Evolutionary conservation across 257 asterid species (phyloP).

Genomic region (Eustoma russellianum): DNA sequence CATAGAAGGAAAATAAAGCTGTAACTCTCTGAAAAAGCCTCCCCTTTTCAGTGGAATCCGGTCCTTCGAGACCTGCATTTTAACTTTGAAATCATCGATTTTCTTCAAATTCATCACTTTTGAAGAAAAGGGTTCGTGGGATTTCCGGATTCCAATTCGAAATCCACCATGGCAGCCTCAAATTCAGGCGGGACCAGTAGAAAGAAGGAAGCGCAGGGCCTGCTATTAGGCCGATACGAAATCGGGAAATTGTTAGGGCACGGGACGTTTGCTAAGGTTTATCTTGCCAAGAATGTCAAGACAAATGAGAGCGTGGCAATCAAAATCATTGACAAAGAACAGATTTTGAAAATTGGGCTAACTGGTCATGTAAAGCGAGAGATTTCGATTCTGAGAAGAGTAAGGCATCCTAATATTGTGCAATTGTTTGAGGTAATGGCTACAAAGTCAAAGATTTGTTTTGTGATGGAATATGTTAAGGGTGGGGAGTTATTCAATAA

Average conservation of each 20-base stretch:
- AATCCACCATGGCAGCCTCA: background rate
- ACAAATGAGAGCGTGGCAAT: slow-evolving; percentile 71
- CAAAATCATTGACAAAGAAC: slow-evolving; percentile 85
- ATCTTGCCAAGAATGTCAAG: slow-evolving; percentile 64
- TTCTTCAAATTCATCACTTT: too few relatives aligned
- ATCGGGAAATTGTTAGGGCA: slow-evolving; percentile 73
- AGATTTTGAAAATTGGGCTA: slow-evolving; percentile 66
- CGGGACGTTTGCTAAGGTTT: slow-evolving; percentile 89
- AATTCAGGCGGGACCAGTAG: slow-evolving; percentile 13
- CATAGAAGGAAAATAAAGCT: too few relatives aligned
- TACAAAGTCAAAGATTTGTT: slow-evolving; percentile 69
- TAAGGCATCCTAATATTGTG: slow-evolving; percentile 89
- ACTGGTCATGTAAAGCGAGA: slow-evolving; percentile 77
- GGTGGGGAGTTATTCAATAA: slow-evolving; percentile 90
- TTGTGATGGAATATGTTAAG: slow-evolving; percentile 80
- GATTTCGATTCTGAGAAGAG: slow-evolving; percentile 85
- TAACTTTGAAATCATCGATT: too few relatives aligned
- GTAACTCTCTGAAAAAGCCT: too few relatives aligned
- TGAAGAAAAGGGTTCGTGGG: too few relatives aligned
- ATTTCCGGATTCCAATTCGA: background rate
- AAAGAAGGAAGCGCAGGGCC: slow-evolving; percentile 46
- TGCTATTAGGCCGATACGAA: slow-evolving; percentile 59
- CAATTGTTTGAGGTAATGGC: slow-evolving; percentile 95
- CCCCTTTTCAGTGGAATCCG: too few relatives aligned
- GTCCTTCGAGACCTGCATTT: too few relatives aligned